phyloP scores from a whole-genome alignment of 805 yeast species.

The Blastobotrys chiropterorum region DNA sequence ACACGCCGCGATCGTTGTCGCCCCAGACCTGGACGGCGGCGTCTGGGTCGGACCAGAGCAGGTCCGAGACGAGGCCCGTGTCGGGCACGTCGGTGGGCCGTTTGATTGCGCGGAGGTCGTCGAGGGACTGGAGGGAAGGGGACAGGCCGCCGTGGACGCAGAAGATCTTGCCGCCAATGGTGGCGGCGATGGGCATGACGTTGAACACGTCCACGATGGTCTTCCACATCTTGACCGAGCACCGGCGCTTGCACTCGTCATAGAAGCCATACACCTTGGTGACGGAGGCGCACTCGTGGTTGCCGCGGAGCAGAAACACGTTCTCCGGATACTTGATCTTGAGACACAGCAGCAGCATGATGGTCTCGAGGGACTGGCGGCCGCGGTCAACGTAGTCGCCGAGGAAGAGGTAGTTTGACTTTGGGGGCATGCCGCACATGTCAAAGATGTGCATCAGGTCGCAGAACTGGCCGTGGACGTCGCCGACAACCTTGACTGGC shows the following conservation, averaged over 20 bases:
- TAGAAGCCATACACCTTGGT: slow-evolving; percentile 93
- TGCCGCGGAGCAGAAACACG: slow-evolving; percentile 82
- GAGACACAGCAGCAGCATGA: slow-evolving; percentile 72
- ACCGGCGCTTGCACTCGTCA: slow-evolving; percentile 91
- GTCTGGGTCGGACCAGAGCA: slow-evolving; percentile 77
- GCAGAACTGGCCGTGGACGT: slow-evolving; percentile 90
- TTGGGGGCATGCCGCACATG: slow-evolving; percentile 91
- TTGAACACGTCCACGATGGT: slow-evolving; percentile 84
- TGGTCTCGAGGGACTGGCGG: slow-evolving; percentile 87
- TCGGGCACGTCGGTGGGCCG: slow-evolving; percentile 80
- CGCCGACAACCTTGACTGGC: slow-evolving; percentile 83
- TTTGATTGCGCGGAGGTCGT: slow-evolving; percentile 60
- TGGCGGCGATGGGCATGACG: slow-evolving; percentile 87
- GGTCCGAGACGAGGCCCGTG: slow-evolving; percentile 62
- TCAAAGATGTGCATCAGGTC: slow-evolving; percentile 83
- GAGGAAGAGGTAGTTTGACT: slow-evolving; percentile 76
- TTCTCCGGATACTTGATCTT: slow-evolving; percentile 92
- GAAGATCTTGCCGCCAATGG: slow-evolving; percentile 85
- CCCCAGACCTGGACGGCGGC: slow-evolving; percentile 72
- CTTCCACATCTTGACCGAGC: slow-evolving; percentile 86
- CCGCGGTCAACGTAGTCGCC: slow-evolving; percentile 98
- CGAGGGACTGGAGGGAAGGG: slow-evolving; percentile 63
- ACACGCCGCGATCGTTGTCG: slow-evolving; percentile 73
- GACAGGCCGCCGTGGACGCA: slow-evolving; percentile 78
- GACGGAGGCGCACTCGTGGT: slow-evolving; percentile 93